These are phyloP conservation scores for Phytophthora quininea DNA, from an alignment of 352 stramenopile genomes.

Conservation along the genomic window DNA sequence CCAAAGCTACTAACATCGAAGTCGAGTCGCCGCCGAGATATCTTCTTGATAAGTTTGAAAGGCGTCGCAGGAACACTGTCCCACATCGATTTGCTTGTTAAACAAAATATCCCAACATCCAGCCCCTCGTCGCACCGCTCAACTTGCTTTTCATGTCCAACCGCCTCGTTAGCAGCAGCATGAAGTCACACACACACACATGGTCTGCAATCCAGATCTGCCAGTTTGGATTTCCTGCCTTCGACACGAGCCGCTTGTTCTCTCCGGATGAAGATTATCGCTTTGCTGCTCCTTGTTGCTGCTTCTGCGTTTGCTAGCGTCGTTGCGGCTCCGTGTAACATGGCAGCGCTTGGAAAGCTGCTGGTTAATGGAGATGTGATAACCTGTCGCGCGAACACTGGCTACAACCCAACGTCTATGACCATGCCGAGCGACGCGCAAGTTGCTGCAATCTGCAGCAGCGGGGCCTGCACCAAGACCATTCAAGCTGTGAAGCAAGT, in stretches of 20 bases:
- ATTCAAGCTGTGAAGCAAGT: conserved; percentile 31
- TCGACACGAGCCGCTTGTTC: neutral
- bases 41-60: too few species aligned
- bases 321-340: conserved; percentile 31
- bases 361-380: conserved; percentile 29
- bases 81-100: too few species aligned
- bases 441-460: conserved; percentile 38
- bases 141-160: too few species aligned
- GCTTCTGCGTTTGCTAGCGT: neutral
- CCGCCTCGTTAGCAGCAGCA: too few species aligned
- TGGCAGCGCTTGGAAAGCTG: conserved; percentile 30
- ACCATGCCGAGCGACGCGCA: conserved; percentile 27
- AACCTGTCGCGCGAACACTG: conserved; percentile 33
- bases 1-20: too few species aligned
- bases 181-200: too few species aligned
- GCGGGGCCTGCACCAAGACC: conserved; percentile 31
- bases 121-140: too few species aligned
- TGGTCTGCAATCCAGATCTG: neutral
- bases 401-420: conserved; percentile 43
- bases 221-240: conserved; percentile 26
- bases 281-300: conserved; percentile 15
- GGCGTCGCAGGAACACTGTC: too few species aligned
- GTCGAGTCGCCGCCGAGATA: too few species aligned
- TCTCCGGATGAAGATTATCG: conserved; percentile 23
- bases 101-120: too few species aligned